Evolutionary conservation across 495 filamentous ascomycete genomes (phyloP).

Genomic region (Penicillium riverlandense): DNA sequence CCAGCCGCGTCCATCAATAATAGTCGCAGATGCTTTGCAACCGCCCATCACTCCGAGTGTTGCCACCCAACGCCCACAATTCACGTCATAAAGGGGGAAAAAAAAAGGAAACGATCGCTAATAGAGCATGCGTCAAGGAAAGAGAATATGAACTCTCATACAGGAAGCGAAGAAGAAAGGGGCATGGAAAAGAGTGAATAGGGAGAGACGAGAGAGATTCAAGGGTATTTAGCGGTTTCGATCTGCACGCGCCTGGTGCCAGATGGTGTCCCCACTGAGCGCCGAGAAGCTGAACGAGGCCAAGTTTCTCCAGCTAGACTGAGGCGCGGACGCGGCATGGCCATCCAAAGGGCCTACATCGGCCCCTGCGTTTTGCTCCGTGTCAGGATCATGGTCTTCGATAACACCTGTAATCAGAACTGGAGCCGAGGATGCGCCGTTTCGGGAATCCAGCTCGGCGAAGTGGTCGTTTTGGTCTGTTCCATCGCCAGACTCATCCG

Average conservation of each 20-base stretch:
- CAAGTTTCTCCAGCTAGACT: slow-evolving; percentile 34
- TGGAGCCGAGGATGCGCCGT: slow-evolving; percentile 41
- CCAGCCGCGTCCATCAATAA: slow-evolving; percentile 15
- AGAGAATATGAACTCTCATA: slow-evolving; percentile 8
- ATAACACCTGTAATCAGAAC: slow-evolving; percentile 30
- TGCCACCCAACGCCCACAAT: slow-evolving; percentile 27
- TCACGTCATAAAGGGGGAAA: slow-evolving; percentile 15
- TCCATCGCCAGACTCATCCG: slow-evolving; percentile 32
- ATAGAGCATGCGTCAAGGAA: slow-evolving; percentile 25
- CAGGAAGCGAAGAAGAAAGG: slow-evolving; percentile 3
- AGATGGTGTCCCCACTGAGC: slow-evolving; percentile 44
- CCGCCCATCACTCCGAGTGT: slow-evolving; percentile 14
- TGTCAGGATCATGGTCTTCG: slow-evolving; percentile 24
- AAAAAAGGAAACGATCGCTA: slow-evolving; percentile 29
- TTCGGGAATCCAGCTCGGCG: slow-evolving; percentile 16
- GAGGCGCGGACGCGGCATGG: slow-evolving; percentile 29
- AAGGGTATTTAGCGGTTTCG: slow-evolving; percentile 28
- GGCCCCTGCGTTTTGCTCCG: slow-evolving; percentile 27
- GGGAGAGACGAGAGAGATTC: slow-evolving; percentile 2
- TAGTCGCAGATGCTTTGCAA: slow-evolving; percentile 11
- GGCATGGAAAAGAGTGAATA: slow-evolving; percentile 6
- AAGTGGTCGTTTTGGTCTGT: slow-evolving; percentile 39
- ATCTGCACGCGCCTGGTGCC: slow-evolving; percentile 40
- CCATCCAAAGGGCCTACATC: slow-evolving; percentile 27
- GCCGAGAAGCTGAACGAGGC: slow-evolving; percentile 41